phyloP scores from a whole-genome alignment of 2,329 filamentous ascomycete species.

The Emericellopsis atlantica region DNA sequence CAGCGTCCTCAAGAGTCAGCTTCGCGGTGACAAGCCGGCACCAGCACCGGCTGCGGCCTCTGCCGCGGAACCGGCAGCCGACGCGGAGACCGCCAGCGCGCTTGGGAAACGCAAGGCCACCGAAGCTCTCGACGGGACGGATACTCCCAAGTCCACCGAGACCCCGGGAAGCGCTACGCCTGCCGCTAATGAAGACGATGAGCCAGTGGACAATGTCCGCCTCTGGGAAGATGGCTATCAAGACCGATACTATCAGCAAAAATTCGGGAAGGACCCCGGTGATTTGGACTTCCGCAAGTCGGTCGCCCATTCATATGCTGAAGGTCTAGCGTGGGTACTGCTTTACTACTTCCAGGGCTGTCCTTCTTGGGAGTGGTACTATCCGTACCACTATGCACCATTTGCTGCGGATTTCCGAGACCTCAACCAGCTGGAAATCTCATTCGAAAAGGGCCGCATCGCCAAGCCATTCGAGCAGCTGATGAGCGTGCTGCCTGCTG shows the following conservation, averaged over 20 bases:
- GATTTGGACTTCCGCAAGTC: constrained; percentile 79
- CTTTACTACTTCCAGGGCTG: constrained; percentile 98
- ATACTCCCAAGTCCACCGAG: constrained; percentile 45
- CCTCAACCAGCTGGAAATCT: constrained; percentile 63
- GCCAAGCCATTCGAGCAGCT: constrained; percentile 93
- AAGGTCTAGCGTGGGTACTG: constrained; percentile 90
- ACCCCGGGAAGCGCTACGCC: constrained; percentile 28
- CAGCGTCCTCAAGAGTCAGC: constrained; percentile 69
- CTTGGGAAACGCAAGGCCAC: constrained; percentile 70
- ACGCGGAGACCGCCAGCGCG: constrained; percentile 30
- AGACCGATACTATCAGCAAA: constrained; percentile 94
- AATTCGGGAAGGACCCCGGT: constrained; percentile 73
- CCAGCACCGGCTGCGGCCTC: constrained; percentile 4
- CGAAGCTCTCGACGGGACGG: constrained; percentile 47
- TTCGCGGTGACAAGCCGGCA: constrained; percentile 34
- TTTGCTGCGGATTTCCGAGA: constrained; percentile 93
- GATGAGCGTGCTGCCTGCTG: constrained; percentile 93
- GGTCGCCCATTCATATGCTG: constrained; percentile 83
- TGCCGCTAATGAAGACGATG: constrained; percentile 41
- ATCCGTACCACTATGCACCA: constrained; percentile 95
- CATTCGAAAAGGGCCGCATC: constrained; percentile 72
- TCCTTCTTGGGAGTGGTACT: constrained; percentile 98
- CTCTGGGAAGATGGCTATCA: constrained; percentile 94
- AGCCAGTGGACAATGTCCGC: constrained; percentile 67
- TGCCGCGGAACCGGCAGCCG: constrained; percentile 6